Conservation (phyloP, 345 rosid species). For the Trapa bicornis region DNA sequence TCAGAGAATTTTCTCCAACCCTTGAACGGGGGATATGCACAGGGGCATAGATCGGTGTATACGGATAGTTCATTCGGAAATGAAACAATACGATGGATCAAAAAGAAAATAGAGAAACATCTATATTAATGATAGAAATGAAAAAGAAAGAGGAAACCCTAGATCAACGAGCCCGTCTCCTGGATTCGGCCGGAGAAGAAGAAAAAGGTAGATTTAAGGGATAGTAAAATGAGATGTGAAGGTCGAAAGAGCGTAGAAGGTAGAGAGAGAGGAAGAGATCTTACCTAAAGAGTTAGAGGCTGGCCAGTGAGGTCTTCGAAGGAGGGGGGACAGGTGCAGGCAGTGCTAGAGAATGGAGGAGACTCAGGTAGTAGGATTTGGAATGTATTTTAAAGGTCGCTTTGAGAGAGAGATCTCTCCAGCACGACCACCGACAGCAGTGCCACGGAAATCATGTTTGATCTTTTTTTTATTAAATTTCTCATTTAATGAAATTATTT, state of each 20-base stretch:
- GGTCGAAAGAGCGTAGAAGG: not conserved
- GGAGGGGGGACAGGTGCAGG: too few relatives aligned
- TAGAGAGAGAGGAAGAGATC: not conserved
- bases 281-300: not conserved
- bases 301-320: not conserved
- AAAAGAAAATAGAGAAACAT: not conserved
- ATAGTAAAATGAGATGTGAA: not conserved
- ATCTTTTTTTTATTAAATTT: too few relatives aligned
- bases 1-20: not conserved
- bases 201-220: not conserved
- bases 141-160: not conserved
- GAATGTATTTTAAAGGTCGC: too few relatives aligned
- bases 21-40: not conserved
- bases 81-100: too few relatives aligned
- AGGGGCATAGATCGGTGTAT: not conserved
- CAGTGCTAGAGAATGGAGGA: too few relatives aligned
- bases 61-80: not conserved
- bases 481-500: too few relatives aligned
- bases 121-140: not conserved
- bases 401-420: too few relatives aligned
- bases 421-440: too few relatives aligned
- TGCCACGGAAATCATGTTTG: too few relatives aligned
- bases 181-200: not conserved
- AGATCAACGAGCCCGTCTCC: not conserved
- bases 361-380: too few relatives aligned